These are phyloP conservation scores for Amborella trichopoda DNA, from an alignment of 164 flowering plant genomes.

Conservation along the genomic window DNA sequence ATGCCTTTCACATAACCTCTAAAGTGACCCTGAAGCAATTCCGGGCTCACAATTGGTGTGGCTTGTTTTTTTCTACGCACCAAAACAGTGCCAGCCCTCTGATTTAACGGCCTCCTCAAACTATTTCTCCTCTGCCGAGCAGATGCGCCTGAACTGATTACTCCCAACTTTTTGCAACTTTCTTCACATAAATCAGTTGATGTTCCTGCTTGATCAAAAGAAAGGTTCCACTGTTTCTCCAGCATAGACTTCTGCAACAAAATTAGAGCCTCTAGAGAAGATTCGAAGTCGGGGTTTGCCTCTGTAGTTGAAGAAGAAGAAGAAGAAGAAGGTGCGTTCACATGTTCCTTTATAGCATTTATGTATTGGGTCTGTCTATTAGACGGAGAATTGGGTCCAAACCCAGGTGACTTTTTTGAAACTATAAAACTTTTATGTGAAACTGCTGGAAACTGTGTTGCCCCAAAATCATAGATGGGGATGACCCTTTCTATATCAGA, in stretches of 20 bases:
- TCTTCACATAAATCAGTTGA: constrained; percentile 12
- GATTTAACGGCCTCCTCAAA: constrained; percentile 22
- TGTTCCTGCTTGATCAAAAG: constrained; percentile 27
- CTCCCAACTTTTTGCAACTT: constrained; percentile 18
- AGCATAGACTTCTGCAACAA: constrained; percentile 85
- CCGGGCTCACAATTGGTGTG: constrained; percentile 35
- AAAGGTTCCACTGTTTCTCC: constrained; percentile 83
- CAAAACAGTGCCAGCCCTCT: constrained; percentile 8
- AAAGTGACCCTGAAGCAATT: constrained; percentile 40
- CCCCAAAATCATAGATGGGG: constrained; percentile 30
- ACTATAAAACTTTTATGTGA: constrained; percentile 26
- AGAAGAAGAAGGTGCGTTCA: constrained; percentile 24
- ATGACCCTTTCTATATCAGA: constrained; percentile 57
- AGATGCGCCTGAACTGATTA: constrained; percentile 68
- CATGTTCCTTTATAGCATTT: constrained; percentile 56
- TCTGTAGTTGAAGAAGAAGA: constrained; percentile 20
- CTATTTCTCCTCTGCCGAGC: constrained; percentile 63
- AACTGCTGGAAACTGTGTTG: constrained; percentile 18
- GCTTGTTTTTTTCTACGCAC: constrained; percentile 19
- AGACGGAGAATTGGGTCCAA: constrained; percentile 28
- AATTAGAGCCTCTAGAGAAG: constrained; percentile 64
- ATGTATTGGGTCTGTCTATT: constrained; percentile 25
- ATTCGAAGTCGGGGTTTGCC: constrained; percentile 25
- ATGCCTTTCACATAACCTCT: constrained; percentile 74
- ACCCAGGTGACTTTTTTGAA: constrained; percentile 41